phyloP scores from a whole-genome alignment of 768 basidiomycete genomes.

The Tremella mesenterica region DNA sequence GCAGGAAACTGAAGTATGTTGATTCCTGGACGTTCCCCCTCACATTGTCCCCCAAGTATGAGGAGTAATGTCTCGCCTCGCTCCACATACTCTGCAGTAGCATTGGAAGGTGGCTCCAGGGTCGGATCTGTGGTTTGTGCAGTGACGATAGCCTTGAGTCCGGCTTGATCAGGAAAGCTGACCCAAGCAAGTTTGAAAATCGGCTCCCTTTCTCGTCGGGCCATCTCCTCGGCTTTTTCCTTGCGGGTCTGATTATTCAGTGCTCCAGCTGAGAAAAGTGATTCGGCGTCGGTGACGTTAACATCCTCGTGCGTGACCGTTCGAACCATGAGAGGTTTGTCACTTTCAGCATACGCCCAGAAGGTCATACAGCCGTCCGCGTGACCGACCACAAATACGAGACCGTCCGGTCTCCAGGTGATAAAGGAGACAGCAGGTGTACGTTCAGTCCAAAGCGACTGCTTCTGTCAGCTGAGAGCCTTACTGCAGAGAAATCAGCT shows the following conservation, averaged over 20 bases:
- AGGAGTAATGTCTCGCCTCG: constrained; percentile 64
- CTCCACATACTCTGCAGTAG: constrained; percentile 47
- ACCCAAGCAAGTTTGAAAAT: constrained; percentile 84
- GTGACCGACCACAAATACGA: constrained; percentile 71
- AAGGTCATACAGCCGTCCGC: constrained; percentile 74
- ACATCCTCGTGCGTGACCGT: constrained; percentile 53
- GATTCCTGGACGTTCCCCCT: constrained; percentile 54
- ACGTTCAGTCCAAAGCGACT: constrained; percentile 66
- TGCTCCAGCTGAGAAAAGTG: constrained; percentile 44
- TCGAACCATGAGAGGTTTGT: constrained; percentile 63
- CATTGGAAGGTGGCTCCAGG: constrained; percentile 33
- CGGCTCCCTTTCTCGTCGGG: constrained; percentile 54
- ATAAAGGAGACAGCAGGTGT: constrained; percentile 62
- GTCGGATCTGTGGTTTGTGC: constrained; percentile 42
- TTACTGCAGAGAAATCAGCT: constrained; percentile 17
- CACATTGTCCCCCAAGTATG: constrained; percentile 66
- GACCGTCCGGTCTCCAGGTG: constrained; percentile 61
- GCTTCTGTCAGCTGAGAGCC: background rate
- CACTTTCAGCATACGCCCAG: constrained; percentile 71
- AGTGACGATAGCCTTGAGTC: constrained; percentile 25
- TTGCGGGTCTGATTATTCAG: constrained; percentile 29
- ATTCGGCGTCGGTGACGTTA: constrained; percentile 47
- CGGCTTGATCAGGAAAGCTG: constrained; percentile 54
- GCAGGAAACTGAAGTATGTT: constrained; percentile 60
- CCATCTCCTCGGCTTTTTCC: constrained; percentile 7